These are phyloP conservation scores for Abrus pulchellus DNA, from an alignment of 306 rosid genomes.

Conservation along the genomic window DNA sequence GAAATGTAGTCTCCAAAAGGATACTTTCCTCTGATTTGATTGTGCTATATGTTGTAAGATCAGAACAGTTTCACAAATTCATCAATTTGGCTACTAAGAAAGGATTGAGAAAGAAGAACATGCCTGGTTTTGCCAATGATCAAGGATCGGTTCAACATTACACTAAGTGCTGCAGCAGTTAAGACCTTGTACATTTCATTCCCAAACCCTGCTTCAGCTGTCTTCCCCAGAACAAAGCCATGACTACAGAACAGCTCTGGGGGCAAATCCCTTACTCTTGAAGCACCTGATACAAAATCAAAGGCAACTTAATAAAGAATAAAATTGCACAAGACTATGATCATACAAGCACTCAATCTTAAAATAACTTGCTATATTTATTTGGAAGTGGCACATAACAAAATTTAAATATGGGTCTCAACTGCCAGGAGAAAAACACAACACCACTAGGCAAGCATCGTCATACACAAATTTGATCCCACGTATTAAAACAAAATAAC, in stretches of 20 bases:
- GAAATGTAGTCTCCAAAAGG: slow-evolving; percentile 92
- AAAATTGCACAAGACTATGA: too few species aligned
- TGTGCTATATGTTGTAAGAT: neutral
- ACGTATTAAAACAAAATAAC: too few species aligned
- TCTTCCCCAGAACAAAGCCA: slow-evolving; percentile 91
- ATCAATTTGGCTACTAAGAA: slow-evolving; percentile 48
- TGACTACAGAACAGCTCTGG: slow-evolving; percentile 85
- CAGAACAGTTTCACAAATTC: neutral
- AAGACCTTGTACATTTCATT: slow-evolving; percentile 98
- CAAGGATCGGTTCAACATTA: slow-evolving; percentile 95
- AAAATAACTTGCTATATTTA: too few species aligned
- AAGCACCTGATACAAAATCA: slow-evolving; percentile 75
- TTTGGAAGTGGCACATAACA: too few species aligned
- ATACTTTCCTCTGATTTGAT: slow-evolving; percentile 66
- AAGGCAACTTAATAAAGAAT: neutral
- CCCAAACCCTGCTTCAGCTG: slow-evolving; percentile 96
- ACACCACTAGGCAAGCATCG: too few species aligned
- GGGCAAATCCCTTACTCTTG: slow-evolving; percentile 72
- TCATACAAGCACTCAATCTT: too few species aligned
- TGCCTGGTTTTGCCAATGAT: slow-evolving; percentile 99
- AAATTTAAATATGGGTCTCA: too few species aligned
- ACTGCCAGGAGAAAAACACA: too few species aligned
- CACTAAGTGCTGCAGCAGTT: slow-evolving; percentile 85
- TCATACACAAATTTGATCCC: too few species aligned
- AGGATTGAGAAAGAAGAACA: slow-evolving; percentile 95